Conservation (phyloP, 2,329 filamentous ascomycete species). For the Fusarium proliferatum region DNA sequence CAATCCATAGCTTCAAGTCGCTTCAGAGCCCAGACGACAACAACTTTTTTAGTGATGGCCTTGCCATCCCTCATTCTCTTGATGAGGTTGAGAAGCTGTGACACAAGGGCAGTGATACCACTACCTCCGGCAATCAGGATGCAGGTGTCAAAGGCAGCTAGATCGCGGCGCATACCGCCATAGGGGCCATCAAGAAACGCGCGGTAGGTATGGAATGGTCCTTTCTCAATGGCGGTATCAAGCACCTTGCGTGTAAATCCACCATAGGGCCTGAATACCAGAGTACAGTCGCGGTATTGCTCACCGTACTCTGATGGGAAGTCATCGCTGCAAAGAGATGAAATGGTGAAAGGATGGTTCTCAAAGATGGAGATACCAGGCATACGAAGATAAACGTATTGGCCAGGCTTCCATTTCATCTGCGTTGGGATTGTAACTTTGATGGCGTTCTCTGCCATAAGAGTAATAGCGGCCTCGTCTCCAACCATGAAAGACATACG, state of each 20-base stretch:
- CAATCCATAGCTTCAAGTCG: constrained; percentile 94
- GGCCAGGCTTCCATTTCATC: constrained; percentile 91
- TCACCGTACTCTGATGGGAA: constrained; percentile 93
- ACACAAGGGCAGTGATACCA: constrained; percentile 92
- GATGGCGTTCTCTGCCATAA: constrained; percentile 93
- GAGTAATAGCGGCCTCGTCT: constrained; percentile 88
- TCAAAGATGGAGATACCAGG: constrained; percentile 90
- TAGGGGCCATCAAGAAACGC: constrained; percentile 96
- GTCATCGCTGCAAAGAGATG: constrained; percentile 91
- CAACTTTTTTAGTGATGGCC: constrained; percentile 88
- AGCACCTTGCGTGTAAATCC: constrained; percentile 90
- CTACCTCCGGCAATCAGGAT: constrained; percentile 94
- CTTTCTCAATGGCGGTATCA: constrained; percentile 84
- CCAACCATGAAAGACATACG: constrained; percentile 85
- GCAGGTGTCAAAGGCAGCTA: constrained; percentile 93
- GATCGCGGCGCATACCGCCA: constrained; percentile 89
- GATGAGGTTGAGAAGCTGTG: constrained; percentile 91
- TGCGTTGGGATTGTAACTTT: constrained; percentile 95
- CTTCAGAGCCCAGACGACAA: constrained; percentile 94
- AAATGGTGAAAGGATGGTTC: constrained; percentile 95
- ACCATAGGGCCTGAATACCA: constrained; percentile 91
- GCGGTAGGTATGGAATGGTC: constrained; percentile 90
- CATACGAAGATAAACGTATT: constrained; percentile 95
- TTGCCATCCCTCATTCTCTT: constrained; percentile 96
- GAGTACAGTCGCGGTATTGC: constrained; percentile 85